phyloP scores from a whole-genome alignment of 306 rosid genomes.

The Abrus pulchellus region DNA sequence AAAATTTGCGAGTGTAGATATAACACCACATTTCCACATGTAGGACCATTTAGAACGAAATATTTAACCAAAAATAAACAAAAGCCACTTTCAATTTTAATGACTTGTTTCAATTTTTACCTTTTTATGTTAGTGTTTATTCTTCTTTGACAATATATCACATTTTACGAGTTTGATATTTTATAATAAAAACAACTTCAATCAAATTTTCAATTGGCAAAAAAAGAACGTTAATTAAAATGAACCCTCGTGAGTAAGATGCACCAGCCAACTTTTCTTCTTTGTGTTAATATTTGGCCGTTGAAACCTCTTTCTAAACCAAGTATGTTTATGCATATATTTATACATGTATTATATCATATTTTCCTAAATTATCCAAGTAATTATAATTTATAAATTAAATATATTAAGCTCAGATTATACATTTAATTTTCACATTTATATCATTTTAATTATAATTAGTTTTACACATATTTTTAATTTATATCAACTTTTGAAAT shows the following conservation, averaged over 20 bases:
- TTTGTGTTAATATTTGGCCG: not conserved
- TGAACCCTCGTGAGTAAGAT: constrained; percentile 12
- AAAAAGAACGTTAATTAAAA: constrained; percentile 1
- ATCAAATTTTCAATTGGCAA: not conserved
- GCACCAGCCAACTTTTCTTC: constrained; percentile 28
- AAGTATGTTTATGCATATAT: no score
- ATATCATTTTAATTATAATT: not conserved
- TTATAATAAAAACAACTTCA: not conserved
- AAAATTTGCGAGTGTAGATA: not conserved
- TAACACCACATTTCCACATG: not conserved
- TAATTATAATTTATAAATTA: not conserved
- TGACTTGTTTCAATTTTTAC: not conserved
- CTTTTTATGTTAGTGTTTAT: not conserved
- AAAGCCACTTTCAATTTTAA: not conserved
- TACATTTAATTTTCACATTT: not conserved
- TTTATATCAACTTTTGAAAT: no score
- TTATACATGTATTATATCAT: constrained; percentile 4
- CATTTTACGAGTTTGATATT: not conserved
- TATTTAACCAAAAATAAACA: not conserved
- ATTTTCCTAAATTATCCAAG: not conserved
- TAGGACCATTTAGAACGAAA: not conserved
- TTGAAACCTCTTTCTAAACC: not conserved
- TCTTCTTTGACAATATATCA: not conserved
- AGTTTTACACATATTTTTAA: not conserved
- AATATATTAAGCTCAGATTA: not conserved